Percentiles rank a stretch among this genome's conserved stretches.
phyloP scores from a whole-genome alignment of 495 filamentous ascomycete species.

The Saxispiralis lemnorum region DNA sequence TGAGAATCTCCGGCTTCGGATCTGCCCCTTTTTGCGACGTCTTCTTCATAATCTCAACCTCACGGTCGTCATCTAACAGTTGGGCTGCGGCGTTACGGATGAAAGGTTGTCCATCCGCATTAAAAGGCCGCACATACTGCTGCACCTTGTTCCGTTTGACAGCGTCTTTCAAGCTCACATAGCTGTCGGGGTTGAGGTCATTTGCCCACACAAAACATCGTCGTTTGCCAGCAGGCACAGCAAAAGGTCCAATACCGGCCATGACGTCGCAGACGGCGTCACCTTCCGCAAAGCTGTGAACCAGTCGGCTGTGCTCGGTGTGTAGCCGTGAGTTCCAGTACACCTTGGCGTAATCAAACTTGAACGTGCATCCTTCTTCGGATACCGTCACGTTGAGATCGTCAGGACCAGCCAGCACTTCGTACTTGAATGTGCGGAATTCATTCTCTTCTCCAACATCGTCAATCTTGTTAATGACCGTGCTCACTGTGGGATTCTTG shows the following conservation, averaged over 20 bases:
- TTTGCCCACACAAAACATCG: constrained; percentile 92
- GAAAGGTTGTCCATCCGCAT: constrained; percentile 63
- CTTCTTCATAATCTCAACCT: constrained; percentile 19
- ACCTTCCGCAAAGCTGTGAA: constrained; percentile 58
- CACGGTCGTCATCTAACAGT: constrained; percentile 36
- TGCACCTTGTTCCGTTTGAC: constrained; percentile 63
- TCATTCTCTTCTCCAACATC: constrained; percentile 67
- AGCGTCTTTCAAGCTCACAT: constrained; percentile 47
- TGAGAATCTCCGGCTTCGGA: constrained; percentile 14
- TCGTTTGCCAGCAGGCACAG: constrained; percentile 76
- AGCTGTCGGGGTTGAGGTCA: constrained; percentile 86
- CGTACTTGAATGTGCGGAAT: constrained; percentile 85
- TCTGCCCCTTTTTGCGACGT: constrained; percentile 1
- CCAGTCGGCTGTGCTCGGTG: constrained; percentile 68
- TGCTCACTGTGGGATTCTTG: constrained; percentile 63
- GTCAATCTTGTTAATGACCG: constrained; percentile 92
- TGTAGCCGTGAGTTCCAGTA: constrained; percentile 94
- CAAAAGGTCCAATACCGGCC: constrained; percentile 93
- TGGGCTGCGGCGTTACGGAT: constrained; percentile 48
- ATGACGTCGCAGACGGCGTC: constrained; percentile 93
- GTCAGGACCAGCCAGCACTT: constrained; percentile 64
- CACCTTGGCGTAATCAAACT: constrained; percentile 67
- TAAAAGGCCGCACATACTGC: constrained; percentile 59
- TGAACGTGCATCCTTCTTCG: constrained; percentile 45
- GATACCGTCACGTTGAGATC: constrained; percentile 62